phyloP scores from a whole-genome alignment of 2,329 filamentous ascomycete species.

The Fusarium veterinarium region DNA sequence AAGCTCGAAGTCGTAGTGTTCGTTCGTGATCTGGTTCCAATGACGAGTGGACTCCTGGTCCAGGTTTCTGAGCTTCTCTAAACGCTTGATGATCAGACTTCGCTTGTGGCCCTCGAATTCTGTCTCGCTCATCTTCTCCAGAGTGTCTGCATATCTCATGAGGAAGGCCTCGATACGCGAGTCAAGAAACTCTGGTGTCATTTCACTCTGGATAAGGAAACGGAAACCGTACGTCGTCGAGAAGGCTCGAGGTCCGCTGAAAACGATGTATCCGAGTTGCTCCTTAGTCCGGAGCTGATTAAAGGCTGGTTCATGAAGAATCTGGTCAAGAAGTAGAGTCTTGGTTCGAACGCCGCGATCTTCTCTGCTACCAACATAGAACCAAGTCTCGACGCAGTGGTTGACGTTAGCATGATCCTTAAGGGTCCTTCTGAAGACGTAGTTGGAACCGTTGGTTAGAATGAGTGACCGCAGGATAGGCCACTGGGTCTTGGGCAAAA shows the following conservation, averaged over 20 bases:
- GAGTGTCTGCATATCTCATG: slow-evolving; percentile 46
- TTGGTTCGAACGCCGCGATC: slow-evolving; percentile 80
- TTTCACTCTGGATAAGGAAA: slow-evolving; percentile 94
- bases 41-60: slow-evolving; percentile 84
- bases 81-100: slow-evolving; percentile 84
- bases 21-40: slow-evolving; percentile 50
- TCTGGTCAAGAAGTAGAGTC: slow-evolving; percentile 52
- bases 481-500: slow-evolving; percentile 84
- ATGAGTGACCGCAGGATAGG: slow-evolving; percentile 80
- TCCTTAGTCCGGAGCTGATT: slow-evolving; percentile 96
- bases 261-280: slow-evolving; percentile 96
- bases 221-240: slow-evolving; percentile 86
- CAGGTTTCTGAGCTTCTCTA: slow-evolving; percentile 94
- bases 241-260: slow-evolving; percentile 78
- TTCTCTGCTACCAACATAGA: slow-evolving; percentile 75
- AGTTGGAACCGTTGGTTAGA: slow-evolving; percentile 84
- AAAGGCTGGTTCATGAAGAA: slow-evolving; percentile 92
- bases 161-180: slow-evolving; percentile 84
- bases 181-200: slow-evolving; percentile 84
- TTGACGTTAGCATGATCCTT: slow-evolving; percentile 92
- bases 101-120: slow-evolving; percentile 93
- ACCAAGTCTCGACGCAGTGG: slow-evolving; percentile 82
- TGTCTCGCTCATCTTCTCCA: slow-evolving; percentile 80
- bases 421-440: slow-evolving; percentile 81
- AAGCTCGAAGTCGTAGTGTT: no score